These are phyloP conservation scores for Hypomontagnella monticulosa DNA, from an alignment of 495 filamentous ascomycete genomes.

Conservation along the genomic window DNA sequence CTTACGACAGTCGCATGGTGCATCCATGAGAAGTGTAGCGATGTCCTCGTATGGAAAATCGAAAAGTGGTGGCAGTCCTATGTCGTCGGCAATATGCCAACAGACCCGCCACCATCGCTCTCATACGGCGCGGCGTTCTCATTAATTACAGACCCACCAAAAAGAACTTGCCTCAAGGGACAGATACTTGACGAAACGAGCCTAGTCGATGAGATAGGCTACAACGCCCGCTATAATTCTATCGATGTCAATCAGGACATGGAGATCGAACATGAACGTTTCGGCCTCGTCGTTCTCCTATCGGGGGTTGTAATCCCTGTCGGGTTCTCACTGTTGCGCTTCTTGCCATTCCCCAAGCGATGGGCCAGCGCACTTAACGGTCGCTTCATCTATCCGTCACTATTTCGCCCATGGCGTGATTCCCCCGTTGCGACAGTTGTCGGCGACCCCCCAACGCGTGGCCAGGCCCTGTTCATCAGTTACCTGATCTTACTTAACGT, in stretches of 20 bases:
- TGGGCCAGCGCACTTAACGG: slow-evolving; percentile 3
- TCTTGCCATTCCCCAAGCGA: slow-evolving; percentile 31
- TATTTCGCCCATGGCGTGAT: slow-evolving; percentile 10
- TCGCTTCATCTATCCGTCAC: slow-evolving; percentile 14
- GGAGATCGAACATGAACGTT: slow-evolving; percentile 2
- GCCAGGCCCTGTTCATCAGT: slow-evolving; percentile 52
- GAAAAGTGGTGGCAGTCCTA: slow-evolving; percentile 29
- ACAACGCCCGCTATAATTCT: not conserved
- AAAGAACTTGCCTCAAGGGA: slow-evolving; percentile 1
- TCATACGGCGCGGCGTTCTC: slow-evolving; percentile 12
- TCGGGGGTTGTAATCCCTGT: slow-evolving; percentile 33
- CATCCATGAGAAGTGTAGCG: slow-evolving; percentile 12
- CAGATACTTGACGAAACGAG: slow-evolving; percentile 4
- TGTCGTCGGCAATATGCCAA: slow-evolving; percentile 16
- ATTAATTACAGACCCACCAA: slow-evolving; percentile 6
- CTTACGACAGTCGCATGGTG: slow-evolving; percentile 36
- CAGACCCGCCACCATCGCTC: slow-evolving; percentile 10
- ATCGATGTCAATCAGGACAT: slow-evolving; percentile 3
- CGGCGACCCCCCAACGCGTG: slow-evolving; percentile 50
- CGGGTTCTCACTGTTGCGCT: slow-evolving; percentile 29
- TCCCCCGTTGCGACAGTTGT: slow-evolving; percentile 16
- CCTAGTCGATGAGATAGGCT: not conserved
- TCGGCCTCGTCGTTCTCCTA: slow-evolving; percentile 19
- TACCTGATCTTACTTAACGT: slow-evolving; percentile 51
- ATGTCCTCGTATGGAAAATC: slow-evolving; percentile 1